These are phyloP conservation scores for Kazachstania bromeliacearum DNA, from an alignment of 805 yeast species.

Conservation along the genomic window DNA sequence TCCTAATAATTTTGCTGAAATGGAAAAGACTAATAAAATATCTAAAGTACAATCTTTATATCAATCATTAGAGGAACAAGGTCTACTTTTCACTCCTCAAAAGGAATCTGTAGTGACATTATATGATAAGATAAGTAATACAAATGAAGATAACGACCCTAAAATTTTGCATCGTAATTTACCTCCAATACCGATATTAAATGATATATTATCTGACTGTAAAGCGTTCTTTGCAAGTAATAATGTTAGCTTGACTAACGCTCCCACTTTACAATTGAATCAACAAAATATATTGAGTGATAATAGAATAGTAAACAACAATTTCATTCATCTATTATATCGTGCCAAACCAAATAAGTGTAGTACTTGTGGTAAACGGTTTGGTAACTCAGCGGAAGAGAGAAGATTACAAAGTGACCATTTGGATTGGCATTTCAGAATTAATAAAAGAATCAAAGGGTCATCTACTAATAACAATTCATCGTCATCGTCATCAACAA, in stretches of 20 bases:
- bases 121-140: constrained; percentile 15
- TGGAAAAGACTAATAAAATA: constrained; percentile 14
- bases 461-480: constrained; percentile 16
- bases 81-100: constrained; percentile 19
- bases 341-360: constrained; percentile 64
- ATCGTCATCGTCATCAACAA: constrained; percentile 4
- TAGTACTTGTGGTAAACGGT: constrained; percentile 82
- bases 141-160: constrained; percentile 5
- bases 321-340: constrained; percentile 23
- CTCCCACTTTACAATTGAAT: constrained; percentile 24
- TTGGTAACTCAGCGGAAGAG: constrained; percentile 51
- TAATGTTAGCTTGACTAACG: constrained; percentile 23
- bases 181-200: constrained; percentile 19
- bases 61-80: constrained; percentile 16
- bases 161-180: constrained; percentile 7
- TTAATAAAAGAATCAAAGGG: constrained; percentile 64
- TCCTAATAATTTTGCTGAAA: constrained; percentile 11
- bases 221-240: constrained; percentile 25
- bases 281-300: constrained; percentile 28
- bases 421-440: constrained; percentile 93
- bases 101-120: constrained; percentile 24
- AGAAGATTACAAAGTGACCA: constrained; percentile 49
- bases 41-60: constrained; percentile 15
- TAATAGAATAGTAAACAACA: constrained; percentile 23
- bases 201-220: constrained; percentile 23